Evolutionary conservation across 129 eudicot species (phyloP).

Genomic region (Helichrysum umbraculigerum): DNA sequence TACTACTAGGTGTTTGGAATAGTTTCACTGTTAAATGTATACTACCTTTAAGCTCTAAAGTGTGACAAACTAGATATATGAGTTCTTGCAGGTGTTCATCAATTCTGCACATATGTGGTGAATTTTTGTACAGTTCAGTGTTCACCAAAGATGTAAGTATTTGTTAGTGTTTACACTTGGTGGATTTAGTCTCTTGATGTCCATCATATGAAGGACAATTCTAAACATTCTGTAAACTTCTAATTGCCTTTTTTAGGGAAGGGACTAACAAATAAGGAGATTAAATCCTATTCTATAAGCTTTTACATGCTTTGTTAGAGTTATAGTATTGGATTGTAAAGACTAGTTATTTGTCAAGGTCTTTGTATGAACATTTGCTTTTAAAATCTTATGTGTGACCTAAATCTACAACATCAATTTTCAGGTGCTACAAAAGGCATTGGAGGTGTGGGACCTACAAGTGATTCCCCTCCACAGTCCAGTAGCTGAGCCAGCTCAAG

Average conservation of each 20-base stretch:
- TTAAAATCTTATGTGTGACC: neutral
- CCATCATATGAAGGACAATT: neutral
- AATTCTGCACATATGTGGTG: neutral
- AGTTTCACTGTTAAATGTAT: neutral
- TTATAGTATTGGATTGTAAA: neutral
- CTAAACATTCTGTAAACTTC: neutral
- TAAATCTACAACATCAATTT: neutral
- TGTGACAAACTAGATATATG: neutral
- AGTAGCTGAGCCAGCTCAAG: constrained; percentile 92
- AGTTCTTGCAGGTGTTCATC: neutral
- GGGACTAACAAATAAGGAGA: neutral
- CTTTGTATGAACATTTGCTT: neutral
- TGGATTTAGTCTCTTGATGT: neutral
- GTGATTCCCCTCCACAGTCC: constrained; percentile 93
- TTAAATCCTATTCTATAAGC: neutral
- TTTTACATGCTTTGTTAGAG: neutral
- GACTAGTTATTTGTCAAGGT: neutral
- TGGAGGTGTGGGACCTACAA: constrained; percentile 98
- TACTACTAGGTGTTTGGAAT: neutral
- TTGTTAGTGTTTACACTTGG: neutral
- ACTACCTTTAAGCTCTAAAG: neutral
- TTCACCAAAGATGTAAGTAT: neutral
- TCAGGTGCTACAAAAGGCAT: constrained; percentile 91
- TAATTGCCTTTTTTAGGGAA: neutral
- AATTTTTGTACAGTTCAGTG: neutral